Evolutionary conservation across 805 yeast species (phyloP).

Genomic region (Grigorovia transvaalensis): DNA sequence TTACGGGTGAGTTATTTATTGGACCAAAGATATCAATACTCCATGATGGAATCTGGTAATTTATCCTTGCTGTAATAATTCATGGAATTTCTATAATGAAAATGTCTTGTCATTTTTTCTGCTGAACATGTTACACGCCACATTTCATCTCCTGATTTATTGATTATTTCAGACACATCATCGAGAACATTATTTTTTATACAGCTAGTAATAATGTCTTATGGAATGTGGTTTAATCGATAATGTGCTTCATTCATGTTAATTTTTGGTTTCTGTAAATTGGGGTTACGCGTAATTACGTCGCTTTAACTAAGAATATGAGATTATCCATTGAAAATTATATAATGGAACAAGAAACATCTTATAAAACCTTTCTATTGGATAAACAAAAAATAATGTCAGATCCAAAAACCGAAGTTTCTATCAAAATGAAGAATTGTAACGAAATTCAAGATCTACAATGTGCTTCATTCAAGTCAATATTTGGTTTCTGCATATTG

Average conservation of each 20-base stretch:
- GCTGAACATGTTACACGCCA: slow-evolving; percentile 1
- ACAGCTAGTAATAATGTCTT: background rate
- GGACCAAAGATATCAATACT: slow-evolving; percentile 3
- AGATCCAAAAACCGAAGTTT: too few relatives aligned
- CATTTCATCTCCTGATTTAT: background rate
- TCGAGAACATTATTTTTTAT: background rate
- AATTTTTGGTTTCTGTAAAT: too few relatives aligned
- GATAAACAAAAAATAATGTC: too few relatives aligned
- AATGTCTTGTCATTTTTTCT: slow-evolving; percentile 2
- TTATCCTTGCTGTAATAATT: background rate
- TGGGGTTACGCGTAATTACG: too few relatives aligned
- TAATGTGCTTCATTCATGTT: too few relatives aligned
- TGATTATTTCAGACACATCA: background rate
- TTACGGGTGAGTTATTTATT: background rate
- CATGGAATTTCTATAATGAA: slow-evolving; percentile 4
- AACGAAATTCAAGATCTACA: too few relatives aligned
- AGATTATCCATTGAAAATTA: too few relatives aligned
- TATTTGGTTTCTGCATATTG: background rate
- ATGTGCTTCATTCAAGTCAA: background rate
- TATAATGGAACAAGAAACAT: too few relatives aligned
- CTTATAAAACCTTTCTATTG: too few relatives aligned
- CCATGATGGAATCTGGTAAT: slow-evolving; percentile 4
- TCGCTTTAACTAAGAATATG: too few relatives aligned
- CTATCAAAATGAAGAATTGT: too few relatives aligned
- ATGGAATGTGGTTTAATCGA: background rate